These are phyloP conservation scores for Chamaecrista fasciculata DNA, from an alignment of 306 rosid species.

Conservation along the genomic window DNA sequence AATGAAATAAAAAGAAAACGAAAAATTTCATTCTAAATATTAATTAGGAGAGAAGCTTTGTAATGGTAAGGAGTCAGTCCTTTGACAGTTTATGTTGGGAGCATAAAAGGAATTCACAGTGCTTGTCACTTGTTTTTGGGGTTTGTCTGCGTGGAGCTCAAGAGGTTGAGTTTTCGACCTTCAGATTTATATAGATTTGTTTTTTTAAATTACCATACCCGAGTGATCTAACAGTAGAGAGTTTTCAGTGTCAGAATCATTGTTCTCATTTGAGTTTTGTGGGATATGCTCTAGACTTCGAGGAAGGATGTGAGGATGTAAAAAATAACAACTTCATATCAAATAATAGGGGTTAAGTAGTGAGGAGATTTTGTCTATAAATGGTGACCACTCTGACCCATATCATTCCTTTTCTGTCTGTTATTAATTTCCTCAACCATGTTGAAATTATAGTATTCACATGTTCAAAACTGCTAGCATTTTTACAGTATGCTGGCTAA, in stretches of 20 bases:
- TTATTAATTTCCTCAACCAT: constrained; percentile 10
- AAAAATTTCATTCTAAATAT: constrained; percentile 1
- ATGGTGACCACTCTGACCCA: constrained; percentile 12
- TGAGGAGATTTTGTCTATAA: not conserved
- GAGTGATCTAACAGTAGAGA: too few relatives aligned
- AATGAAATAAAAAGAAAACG: constrained; percentile 13
- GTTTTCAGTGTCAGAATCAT: too few relatives aligned
- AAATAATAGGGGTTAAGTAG: not conserved
- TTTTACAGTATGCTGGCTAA: constrained; percentile 33
- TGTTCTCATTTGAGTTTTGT: too few relatives aligned
- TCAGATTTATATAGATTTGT: too few relatives aligned
- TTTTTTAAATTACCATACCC: too few relatives aligned
- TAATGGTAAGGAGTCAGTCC: not conserved
- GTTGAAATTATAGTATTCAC: constrained; percentile 13
- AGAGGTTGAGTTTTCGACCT: too few relatives aligned
- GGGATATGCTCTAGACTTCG: not conserved
- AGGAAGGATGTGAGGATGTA: not conserved
- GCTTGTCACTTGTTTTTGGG: too few relatives aligned
- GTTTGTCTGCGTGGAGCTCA: too few relatives aligned
- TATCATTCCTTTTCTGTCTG: not conserved
- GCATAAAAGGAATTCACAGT: not conserved
- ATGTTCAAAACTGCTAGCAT: constrained; percentile 20
- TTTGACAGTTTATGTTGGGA: constrained; percentile 7
- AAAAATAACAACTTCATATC: not conserved
- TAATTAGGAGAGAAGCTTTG: not conserved